Conservation (phyloP, 345 rosid genomes). For the Mallotus nudiflorus region DNA sequence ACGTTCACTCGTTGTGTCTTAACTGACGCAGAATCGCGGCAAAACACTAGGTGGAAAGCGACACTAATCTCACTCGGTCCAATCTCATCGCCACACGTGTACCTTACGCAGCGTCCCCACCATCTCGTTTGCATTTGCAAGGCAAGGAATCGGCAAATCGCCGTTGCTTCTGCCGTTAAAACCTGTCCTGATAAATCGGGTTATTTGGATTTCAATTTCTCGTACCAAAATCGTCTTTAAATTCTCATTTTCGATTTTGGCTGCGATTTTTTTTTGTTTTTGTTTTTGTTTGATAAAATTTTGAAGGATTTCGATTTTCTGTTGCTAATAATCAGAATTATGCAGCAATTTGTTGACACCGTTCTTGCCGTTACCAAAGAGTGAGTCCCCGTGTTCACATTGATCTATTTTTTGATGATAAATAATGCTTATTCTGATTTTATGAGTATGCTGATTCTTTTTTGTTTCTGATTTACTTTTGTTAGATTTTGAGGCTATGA, state of each 20-base stretch:
- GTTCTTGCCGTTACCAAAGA: constrained; percentile 90
- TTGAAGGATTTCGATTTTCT: constrained; percentile 3
- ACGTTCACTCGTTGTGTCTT: no score
- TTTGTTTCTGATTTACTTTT: background rate
- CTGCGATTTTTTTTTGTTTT: background rate
- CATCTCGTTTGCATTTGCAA: constrained; percentile 27
- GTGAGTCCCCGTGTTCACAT: constrained; percentile 42
- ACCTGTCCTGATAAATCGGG: background rate
- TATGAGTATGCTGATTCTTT: background rate
- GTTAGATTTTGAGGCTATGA: background rate
- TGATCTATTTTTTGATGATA: background rate
- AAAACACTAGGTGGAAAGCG: background rate
- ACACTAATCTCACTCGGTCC: background rate
- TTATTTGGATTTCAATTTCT: background rate
- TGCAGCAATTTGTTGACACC: constrained; percentile 85
- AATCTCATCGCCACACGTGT: constrained; percentile 24
- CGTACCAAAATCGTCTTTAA: constrained; percentile 1
- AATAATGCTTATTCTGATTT: background rate
- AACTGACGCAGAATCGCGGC: no score
- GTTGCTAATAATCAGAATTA: constrained; percentile 14
- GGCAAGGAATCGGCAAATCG: constrained; percentile 39
- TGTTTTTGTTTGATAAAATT: no score
- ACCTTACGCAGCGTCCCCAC: no score
- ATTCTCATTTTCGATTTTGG: background rate
- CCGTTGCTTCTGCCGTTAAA: constrained; percentile 12